A percentile compares a stretch with the other conserved stretches of the same genome.
These are phyloP conservation scores for Yamadazyma trypodendri DNA, from an alignment of 1,139 yeast genomes.

Conservation along the genomic window DNA sequence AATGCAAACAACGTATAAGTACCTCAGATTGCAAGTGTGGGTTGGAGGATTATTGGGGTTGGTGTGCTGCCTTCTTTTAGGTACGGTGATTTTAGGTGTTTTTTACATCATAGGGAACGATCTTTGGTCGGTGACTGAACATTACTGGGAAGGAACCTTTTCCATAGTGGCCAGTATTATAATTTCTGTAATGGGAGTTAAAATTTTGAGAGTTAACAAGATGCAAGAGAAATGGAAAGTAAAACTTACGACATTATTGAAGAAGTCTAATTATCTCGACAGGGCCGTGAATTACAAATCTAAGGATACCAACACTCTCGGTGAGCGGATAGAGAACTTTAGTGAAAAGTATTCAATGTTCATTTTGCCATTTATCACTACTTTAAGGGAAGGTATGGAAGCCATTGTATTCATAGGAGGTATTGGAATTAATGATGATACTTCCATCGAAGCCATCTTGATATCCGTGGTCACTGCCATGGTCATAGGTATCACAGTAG, in stretches of 20 bases:
- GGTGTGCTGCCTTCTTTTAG: conserved; percentile 35
- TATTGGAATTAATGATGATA: conserved; percentile 30
- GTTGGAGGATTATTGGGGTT: conserved; percentile 42
- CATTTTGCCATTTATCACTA: conserved; percentile 43
- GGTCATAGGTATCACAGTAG: conserved; percentile 31
- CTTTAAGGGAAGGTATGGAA: conserved; percentile 48
- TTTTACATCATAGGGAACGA: conserved; percentile 41
- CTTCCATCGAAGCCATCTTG: conserved; percentile 23
- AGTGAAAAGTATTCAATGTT: conserved; percentile 6
- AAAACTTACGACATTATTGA: conserved; percentile 43
- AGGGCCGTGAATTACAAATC: conserved; percentile 14
- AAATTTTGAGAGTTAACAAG: conserved; percentile 40
- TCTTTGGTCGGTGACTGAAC: conserved; percentile 45
- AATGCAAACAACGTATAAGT: conserved; percentile 15
- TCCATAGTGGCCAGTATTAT: conserved; percentile 44
- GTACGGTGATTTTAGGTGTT: conserved; percentile 34
- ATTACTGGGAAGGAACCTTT: conserved; percentile 48
- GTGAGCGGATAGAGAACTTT: conserved; percentile 12
- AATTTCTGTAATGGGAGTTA: conserved; percentile 46
- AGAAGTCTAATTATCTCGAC: conserved; percentile 20
- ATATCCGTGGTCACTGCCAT: conserved; percentile 26
- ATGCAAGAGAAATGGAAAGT: conserved; percentile 87
- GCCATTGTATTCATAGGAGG: conserved; percentile 51
- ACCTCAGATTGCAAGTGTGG: conserved; percentile 40
- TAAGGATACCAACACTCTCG: neutral